Evolutionary conservation across 1,284 basidiomycete species (phyloP).

Genomic region (Heterobasidion parviporum): DNA sequence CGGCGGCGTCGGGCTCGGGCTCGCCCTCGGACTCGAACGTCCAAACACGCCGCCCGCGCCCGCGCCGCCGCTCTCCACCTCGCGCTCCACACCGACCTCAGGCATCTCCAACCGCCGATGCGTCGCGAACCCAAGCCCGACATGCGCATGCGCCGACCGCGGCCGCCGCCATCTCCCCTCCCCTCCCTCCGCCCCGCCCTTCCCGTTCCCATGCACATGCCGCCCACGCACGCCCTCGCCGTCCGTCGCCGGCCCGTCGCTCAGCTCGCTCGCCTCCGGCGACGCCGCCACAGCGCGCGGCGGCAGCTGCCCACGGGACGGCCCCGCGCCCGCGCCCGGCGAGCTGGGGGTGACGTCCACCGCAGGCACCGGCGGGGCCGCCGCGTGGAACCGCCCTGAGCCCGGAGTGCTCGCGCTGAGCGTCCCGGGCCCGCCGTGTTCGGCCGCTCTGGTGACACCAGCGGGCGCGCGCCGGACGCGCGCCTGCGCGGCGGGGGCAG

Average conservation of each 20-base stretch:
- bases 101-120: not conserved
- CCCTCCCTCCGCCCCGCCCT: not conserved
- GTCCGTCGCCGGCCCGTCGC: conserved; percentile 1
- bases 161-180: conserved; percentile 1
- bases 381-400: too few relatives aligned
- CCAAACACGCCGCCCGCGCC: not conserved
- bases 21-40: too few relatives aligned
- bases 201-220: not conserved
- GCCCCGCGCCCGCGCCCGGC: not conserved
- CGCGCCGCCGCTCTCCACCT: not conserved
- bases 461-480: not conserved
- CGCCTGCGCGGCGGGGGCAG: not conserved
- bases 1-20: not conserved
- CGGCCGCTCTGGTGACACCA: not conserved
- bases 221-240: not conserved
- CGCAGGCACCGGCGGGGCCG: too few relatives aligned
- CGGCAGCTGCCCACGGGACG: not conserved
- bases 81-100: not conserved
- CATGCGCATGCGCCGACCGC: conserved; percentile 1
- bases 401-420: not conserved
- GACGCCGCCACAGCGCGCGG: not conserved
- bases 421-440: not conserved
- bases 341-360: too few relatives aligned
- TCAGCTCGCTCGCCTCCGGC: not conserved
- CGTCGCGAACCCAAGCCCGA: not conserved